Evolutionary conservation across 805 yeast genomes (phyloP).

Genomic region (Metschnikowia anglica): DNA sequence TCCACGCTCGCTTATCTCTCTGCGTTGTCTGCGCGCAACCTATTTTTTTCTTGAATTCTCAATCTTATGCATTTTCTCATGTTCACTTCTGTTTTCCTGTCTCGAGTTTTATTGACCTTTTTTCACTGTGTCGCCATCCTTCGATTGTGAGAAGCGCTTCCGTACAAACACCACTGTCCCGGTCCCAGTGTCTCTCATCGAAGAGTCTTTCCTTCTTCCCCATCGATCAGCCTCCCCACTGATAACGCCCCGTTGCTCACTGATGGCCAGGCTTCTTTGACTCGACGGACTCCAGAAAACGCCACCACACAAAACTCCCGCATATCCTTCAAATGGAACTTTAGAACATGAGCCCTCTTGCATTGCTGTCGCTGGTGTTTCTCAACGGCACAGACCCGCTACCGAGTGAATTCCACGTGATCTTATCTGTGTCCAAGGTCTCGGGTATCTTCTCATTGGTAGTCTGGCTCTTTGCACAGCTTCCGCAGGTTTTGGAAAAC

Average conservation of each 20-base stretch:
- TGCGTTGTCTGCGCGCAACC: neutral
- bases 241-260: too few relatives aligned
- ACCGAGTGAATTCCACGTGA: conserved; percentile 16
- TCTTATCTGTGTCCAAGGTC: conserved; percentile 14
- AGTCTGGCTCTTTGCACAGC: conserved; percentile 32
- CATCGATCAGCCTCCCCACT: too few relatives aligned
- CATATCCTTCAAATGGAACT: conserved; percentile 1
- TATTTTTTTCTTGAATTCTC: neutral
- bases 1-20: neutral
- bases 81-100: neutral
- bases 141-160: too few relatives aligned
- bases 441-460: conserved; percentile 25
- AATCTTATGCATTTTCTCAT: neutral
- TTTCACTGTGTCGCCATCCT: too few relatives aligned
- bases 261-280: too few relatives aligned
- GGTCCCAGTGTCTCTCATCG: too few relatives aligned
- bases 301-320: neutral
- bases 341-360: conserved; percentile 6
- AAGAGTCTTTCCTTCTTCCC: too few relatives aligned
- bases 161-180: too few relatives aligned
- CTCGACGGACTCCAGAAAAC: too few relatives aligned
- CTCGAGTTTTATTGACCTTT: too few relatives aligned
- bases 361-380: conserved; percentile 4
- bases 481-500: conserved; percentile 31
- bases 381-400: conserved; percentile 12